These are phyloP conservation scores for Porphyra umbilicalis DNA, from an alignment of 31 red algal genomes.

Conservation along the genomic window DNA sequence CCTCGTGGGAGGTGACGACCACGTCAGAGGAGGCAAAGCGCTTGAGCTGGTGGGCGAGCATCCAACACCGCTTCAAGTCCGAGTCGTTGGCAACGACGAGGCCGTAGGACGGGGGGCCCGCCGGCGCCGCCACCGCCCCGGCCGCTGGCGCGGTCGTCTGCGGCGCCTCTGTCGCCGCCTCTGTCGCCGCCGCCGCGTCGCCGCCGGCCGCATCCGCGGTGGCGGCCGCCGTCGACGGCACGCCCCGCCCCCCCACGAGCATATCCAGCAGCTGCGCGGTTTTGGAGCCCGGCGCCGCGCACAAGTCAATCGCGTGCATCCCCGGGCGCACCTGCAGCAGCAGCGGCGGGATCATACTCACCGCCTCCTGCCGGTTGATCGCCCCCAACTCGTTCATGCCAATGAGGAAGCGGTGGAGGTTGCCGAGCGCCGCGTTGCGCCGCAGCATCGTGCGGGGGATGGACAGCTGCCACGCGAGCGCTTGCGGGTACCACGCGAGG, in stretches of 20 bases:
- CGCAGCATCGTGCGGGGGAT: conserved; percentile 70
- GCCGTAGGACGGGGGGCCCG: not conserved
- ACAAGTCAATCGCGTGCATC: conserved; percentile 75
- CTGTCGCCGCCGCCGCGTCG: not conserved
- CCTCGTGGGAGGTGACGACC: conserved; percentile 88
- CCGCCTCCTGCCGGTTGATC: conserved; percentile 90
- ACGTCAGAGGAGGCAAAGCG: conserved; percentile 54
- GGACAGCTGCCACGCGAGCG: conserved; percentile 70
- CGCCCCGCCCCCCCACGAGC: conserved; percentile 12
- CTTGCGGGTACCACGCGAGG: conserved; percentile 67
- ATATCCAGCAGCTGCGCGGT: conserved; percentile 76
- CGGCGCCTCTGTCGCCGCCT: not conserved
- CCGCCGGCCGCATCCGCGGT: not conserved
- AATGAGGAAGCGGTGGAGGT: conserved; percentile 76
- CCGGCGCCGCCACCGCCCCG: not conserved
- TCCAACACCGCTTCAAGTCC: conserved; percentile 74
- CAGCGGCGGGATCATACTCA: conserved; percentile 90
- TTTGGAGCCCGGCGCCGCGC: conserved; percentile 91
- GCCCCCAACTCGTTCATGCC: conserved; percentile 56
- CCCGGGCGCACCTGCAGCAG: conserved; percentile 55
- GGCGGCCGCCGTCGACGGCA: conserved; percentile 1
- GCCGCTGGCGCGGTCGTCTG: not conserved
- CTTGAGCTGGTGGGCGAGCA: conserved; percentile 86
- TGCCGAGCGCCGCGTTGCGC: conserved; percentile 32
- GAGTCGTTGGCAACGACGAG: conserved; percentile 90